Base-by-base conservation (phyloP, 805 yeast species). In the Candida sithepensis region DNA sequence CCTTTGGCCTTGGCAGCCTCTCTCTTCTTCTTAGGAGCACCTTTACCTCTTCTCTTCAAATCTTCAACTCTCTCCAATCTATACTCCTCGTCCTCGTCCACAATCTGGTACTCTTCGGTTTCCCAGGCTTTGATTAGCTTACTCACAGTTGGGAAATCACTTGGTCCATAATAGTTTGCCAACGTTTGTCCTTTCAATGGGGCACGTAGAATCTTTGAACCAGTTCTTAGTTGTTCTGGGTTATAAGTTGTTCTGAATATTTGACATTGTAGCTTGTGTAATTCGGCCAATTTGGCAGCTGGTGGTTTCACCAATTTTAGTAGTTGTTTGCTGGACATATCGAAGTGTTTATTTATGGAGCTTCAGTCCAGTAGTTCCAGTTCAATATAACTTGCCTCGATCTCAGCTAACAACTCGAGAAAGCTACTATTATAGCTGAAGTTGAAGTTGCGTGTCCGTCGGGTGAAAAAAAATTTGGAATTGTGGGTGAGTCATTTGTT, bases 21-120 rank as follows among this genome's bases (percentile, higher is more conserved):
- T 58, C 74, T 78, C 69, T 77, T 79, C 74, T 87, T 87, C 73
- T 83, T 79, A 58, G 94, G 95, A 12, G 94, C 89, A 66, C 92
- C 91, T 68, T 87, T 87, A 68, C 88, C 91, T 79, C 94, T 85
- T 77, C 85, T 83, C 74, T 82, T 86, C 67, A 88, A 76, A 42
- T 72, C 72, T 48, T 70, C 80, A 20, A 81, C 82, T 79, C 81
- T 81, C 49, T 72, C 76, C 51, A 84, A 60, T 67, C 96, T 76
- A 66, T 84, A 82, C 39, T 75, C 79, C 63, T 87, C 95, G 50
- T 78, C 80, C 46, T 84, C 85, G 56, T 85, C 85, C 5, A 76
- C 74, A 54, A 87, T 76, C 44, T 72, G 70, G 38, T 53, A 64
- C 2, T 56, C 59, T 19, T 60, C 61, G 3, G 52, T 55, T 32